Evolutionary conservation across 805 yeast genomes (phyloP).

Genomic region (Wickerhamiella lipophila): DNA sequence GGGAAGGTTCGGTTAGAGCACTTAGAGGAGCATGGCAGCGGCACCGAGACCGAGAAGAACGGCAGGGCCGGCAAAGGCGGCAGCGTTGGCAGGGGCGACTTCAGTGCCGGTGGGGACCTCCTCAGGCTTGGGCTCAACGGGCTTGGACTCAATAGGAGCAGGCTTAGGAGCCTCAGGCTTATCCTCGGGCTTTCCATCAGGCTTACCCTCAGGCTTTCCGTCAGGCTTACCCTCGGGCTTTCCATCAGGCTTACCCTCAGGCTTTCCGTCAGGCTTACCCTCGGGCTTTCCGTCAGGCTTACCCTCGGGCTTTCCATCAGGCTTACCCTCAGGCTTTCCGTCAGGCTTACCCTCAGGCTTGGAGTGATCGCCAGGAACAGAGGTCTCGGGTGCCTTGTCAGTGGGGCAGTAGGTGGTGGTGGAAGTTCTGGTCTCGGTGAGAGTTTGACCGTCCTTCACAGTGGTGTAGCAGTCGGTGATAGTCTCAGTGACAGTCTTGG

Average conservation of each 20-base stretch:
- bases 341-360: no score
- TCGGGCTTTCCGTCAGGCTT: no score
- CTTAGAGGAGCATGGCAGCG: constrained; percentile 11
- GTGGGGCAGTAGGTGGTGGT: constrained; percentile 10
- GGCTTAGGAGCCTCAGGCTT: not conserved
- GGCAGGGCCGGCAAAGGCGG: constrained; percentile 7
- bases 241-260: no score
- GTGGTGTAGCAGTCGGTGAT: constrained; percentile 9
- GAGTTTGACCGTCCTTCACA: constrained; percentile 4
- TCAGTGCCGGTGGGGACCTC: constrained; percentile 5
- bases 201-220: no score
- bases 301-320: no score
- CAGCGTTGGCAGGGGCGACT: constrained; percentile 11
- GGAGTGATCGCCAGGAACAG: not conserved
- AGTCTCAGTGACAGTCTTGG: constrained; percentile 8
- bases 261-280: no score
- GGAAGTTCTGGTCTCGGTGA: constrained; percentile 7
- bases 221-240: no score
- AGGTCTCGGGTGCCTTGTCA: not conserved
- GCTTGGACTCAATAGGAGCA: not conserved
- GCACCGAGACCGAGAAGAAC: constrained; percentile 12
- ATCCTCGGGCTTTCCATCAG: no score
- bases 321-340: no score
- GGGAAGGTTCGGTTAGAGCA: not conserved
- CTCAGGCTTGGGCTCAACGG: not conserved